These are phyloP conservation scores for Cryptococcus sp. DNA, from an alignment of 1,284 basidiomycete genomes.

Conservation along the genomic window DNA sequence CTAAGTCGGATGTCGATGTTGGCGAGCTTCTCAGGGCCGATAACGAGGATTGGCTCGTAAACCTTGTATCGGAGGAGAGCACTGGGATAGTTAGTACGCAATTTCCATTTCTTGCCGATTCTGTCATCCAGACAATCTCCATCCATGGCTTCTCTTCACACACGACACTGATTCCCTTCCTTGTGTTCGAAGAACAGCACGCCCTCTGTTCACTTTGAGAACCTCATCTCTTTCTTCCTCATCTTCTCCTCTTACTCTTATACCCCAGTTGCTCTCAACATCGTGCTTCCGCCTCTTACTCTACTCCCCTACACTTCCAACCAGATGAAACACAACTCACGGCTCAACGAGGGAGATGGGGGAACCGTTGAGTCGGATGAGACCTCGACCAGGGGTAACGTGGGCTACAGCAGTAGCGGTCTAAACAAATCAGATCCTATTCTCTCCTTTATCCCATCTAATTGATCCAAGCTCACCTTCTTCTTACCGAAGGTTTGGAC, in stretches of 20 bases:
- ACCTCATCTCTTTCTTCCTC: background rate
- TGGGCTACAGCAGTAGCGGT: slow-evolving; percentile 95
- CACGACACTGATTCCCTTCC: no score
- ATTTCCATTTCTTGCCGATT: background rate
- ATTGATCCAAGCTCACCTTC: slow-evolving; percentile 60
- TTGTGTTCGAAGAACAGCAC: no score
- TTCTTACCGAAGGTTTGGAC: slow-evolving; percentile 99
- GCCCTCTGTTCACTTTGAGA: no score
- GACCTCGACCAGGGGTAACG: slow-evolving; percentile 93
- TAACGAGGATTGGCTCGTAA: slow-evolving; percentile 90
- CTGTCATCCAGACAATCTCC: background rate
- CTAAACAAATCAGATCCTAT: slow-evolving; percentile 48
- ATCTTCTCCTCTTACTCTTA: background rate
- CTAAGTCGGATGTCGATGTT: slow-evolving; percentile 94
- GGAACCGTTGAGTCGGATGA: slow-evolving; percentile 95
- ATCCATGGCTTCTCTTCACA: background rate
- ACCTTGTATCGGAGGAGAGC: slow-evolving; percentile 97
- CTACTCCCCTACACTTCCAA: background rate
- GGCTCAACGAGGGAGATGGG: slow-evolving; percentile 93
- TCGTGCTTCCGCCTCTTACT: background rate
- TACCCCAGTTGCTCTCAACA: background rate
- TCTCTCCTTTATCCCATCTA: background rate
- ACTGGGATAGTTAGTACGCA: slow-evolving; percentile 15
- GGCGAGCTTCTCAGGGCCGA: slow-evolving; percentile 77
- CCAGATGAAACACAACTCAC: slow-evolving; percentile 31